These are phyloP conservation scores for Aspergillus hortae DNA, from an alignment of 2,329 filamentous ascomycete genomes.

Conservation along the genomic window DNA sequence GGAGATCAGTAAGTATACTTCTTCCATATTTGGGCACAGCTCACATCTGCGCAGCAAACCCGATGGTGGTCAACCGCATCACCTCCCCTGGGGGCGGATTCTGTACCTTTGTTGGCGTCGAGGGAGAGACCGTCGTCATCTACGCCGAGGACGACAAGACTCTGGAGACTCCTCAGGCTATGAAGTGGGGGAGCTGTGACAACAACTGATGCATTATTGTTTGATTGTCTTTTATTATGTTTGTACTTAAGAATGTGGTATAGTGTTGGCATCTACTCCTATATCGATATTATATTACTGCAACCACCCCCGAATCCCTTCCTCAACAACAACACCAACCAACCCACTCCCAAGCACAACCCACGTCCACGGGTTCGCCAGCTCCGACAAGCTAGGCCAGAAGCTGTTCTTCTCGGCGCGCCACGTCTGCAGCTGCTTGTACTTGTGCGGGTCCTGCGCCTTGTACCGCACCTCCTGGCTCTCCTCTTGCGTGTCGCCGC, in stretches of 20 bases:
- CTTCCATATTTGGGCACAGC: not conserved
- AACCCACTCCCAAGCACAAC: constrained; percentile 50
- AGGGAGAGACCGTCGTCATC: constrained; percentile 7
- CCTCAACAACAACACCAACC: constrained; percentile 48
- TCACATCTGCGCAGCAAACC: constrained; percentile 2
- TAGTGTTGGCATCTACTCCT: not conserved
- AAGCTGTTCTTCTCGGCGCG: constrained; percentile 56
- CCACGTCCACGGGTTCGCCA: constrained; percentile 57
- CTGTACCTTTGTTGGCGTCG: constrained; percentile 5
- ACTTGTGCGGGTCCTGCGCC: constrained; percentile 49
- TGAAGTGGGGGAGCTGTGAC: constrained; percentile 4
- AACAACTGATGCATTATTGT: not conserved
- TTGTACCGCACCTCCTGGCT: constrained; percentile 53
- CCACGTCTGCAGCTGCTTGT: constrained; percentile 52
- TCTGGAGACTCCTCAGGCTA: constrained; percentile 4
- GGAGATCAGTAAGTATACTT: constrained; percentile 2
- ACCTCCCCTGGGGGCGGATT: constrained; percentile 8
- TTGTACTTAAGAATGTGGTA: not conserved
- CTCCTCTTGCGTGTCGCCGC: constrained; percentile 54
- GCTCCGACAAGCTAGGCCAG: constrained; percentile 52
- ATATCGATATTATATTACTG: not conserved
- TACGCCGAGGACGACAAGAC: constrained; percentile 1
- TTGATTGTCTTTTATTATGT: not conserved
- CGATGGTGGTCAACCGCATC: constrained; percentile 5
- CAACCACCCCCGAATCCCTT: constrained; percentile 16